These are phyloP conservation scores for Rhizophagus prolifer DNA, from an alignment of 192 early-diverging fungal species.

Conservation along the genomic window DNA sequence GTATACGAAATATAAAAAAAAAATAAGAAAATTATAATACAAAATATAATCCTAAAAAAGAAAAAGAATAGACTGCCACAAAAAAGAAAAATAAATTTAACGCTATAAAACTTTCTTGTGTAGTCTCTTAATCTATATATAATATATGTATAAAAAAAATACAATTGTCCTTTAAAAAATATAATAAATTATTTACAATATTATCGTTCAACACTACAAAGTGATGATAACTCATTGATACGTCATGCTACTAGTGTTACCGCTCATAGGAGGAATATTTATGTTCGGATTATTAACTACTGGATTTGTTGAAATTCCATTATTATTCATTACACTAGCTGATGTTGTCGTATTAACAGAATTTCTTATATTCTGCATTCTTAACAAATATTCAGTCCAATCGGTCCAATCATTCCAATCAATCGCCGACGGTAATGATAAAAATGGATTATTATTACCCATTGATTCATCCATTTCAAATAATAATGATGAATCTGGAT, in stretches of 20 bases:
- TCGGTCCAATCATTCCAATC: slow-evolving; percentile 3
- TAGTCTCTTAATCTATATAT: too few species aligned
- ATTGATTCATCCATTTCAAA: slow-evolving; percentile 21
- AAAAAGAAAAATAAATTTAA: too few species aligned
- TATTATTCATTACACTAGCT: background rate
- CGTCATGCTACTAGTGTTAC: background rate
- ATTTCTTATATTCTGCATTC: background rate
- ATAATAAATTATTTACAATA: background rate
- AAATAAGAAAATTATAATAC: too few species aligned
- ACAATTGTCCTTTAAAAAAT: background rate
- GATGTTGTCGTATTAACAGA: background rate
- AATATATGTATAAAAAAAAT: background rate
- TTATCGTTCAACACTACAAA: background rate
- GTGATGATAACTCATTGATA: background rate
- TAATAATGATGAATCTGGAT: slow-evolving; percentile 6
- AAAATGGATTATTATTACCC: background rate
- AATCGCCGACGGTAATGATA: background rate
- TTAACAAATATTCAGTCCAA: slow-evolving; percentile 6
- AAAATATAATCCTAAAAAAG: too few species aligned
- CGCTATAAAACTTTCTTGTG: too few species aligned
- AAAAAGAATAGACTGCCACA: too few species aligned
- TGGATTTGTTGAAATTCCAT: too few species aligned
- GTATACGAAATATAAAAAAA: too few species aligned
- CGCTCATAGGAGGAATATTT: background rate
- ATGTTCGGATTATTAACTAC: background rate